Evolutionary conservation across 768 basidiomycete species (phyloP).

Genomic region (Wakefieldia striispora): DNA sequence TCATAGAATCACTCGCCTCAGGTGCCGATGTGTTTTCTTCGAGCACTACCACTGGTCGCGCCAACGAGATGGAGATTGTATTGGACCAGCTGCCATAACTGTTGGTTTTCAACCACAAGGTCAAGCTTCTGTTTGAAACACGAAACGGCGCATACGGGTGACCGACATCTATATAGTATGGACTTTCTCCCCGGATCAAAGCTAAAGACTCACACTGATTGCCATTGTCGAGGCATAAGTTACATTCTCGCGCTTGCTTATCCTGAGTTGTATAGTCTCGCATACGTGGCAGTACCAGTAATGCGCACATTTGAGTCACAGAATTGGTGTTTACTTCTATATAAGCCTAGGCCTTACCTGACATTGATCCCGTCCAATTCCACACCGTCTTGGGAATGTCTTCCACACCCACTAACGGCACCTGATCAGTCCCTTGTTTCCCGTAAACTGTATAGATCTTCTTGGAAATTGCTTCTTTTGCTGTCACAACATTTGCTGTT

Average conservation of each 20-base stretch:
- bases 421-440: neutral
- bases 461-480: constrained; percentile 8
- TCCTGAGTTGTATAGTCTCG: neutral
- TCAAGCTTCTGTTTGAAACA: no score
- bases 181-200: no score
- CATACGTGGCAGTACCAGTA: neutral
- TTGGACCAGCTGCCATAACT: constrained; percentile 37
- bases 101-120: neutral
- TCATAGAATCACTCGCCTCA: constrained; percentile 81
- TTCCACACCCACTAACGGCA: constrained; percentile 11
- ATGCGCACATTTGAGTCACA: neutral
- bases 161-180: no score
- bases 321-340: no score
- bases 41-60: constrained; percentile 29
- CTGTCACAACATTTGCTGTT: constrained; percentile 12
- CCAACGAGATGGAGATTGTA: constrained; percentile 78
- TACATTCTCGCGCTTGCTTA: neutral
- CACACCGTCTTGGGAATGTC: constrained; percentile 19
- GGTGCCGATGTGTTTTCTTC: constrained; percentile 72
- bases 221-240: no score
- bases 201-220: no score
- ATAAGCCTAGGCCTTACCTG: neutral
- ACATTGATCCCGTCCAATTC: constrained; percentile 17
- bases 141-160: no score
- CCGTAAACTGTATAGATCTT: constrained; percentile 17